Evolutionary conservation across 2,329 filamentous ascomycete genomes (phyloP).

Genomic region (Colletotrichum echinochloae): DNA sequence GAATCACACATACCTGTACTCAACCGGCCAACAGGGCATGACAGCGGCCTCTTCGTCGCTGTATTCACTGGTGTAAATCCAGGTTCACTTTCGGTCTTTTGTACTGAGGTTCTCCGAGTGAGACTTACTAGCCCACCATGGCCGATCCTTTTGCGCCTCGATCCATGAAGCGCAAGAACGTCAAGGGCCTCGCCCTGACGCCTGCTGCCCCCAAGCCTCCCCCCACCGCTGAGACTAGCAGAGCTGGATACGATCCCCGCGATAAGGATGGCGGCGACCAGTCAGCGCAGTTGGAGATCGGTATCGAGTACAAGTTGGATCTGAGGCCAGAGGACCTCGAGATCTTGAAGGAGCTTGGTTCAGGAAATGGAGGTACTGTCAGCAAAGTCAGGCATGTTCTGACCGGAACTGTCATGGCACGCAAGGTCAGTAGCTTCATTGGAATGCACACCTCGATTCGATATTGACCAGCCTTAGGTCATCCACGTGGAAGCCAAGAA

Average conservation of each 20-base stretch:
- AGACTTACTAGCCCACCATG: constrained; percentile 57
- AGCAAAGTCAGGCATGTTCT: constrained; percentile 97
- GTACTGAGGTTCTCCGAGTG: neutral
- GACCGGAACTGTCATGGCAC: constrained; percentile 95
- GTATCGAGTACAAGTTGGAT: constrained; percentile 96
- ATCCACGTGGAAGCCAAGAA: constrained; percentile 99
- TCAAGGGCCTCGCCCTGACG: constrained; percentile 92
- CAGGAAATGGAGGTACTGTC: constrained; percentile 96
- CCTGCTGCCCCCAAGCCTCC: constrained; percentile 79
- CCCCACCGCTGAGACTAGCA: constrained; percentile 79
- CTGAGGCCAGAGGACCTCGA: constrained; percentile 92
- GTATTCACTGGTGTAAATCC: constrained; percentile 21
- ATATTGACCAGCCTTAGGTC: constrained; percentile 68
- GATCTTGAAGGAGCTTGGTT: constrained; percentile 92
- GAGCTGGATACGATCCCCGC: constrained; percentile 68
- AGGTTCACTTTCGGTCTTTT: neutral
- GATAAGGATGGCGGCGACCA: constrained; percentile 69
- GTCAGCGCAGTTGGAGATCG: constrained; percentile 86
- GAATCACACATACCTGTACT: neutral
- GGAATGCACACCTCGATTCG: constrained; percentile 8
- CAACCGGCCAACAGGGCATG: constrained; percentile 10
- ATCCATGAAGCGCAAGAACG: constrained; percentile 99
- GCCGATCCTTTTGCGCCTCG: constrained; percentile 73
- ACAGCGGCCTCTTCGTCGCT: constrained; percentile 9
- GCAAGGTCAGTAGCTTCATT: constrained; percentile 75